Evolutionary conservation across 768 basidiomycete species (phyloP).

Genomic region (Auriculariales sp.): DNA sequence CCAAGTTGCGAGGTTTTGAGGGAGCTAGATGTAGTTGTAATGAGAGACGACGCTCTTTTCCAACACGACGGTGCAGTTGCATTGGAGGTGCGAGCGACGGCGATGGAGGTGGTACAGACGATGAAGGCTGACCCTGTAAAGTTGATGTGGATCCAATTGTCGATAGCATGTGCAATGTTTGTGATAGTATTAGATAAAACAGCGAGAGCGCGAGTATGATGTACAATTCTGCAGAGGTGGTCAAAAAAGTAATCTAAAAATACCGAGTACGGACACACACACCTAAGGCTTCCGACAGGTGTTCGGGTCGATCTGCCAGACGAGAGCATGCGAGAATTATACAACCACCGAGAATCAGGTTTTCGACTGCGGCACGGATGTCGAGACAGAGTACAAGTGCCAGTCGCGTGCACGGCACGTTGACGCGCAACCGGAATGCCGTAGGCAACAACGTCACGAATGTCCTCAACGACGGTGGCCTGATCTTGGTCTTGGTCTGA

Average conservation of each 20-base stretch:
- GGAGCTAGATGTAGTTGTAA: background rate
- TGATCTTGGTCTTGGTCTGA: background rate
- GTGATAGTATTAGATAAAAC: slow-evolving; percentile 48
- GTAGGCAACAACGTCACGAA: slow-evolving; percentile 29
- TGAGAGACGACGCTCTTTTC: slow-evolving; percentile 2
- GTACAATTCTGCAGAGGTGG: slow-evolving; percentile 34
- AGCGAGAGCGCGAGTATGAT: slow-evolving; percentile 37
- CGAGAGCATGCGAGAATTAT: slow-evolving; percentile 40
- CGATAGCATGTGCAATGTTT: slow-evolving; percentile 26
- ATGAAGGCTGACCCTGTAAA: background rate
- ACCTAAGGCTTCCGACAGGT: slow-evolving; percentile 41
- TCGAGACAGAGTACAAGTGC: slow-evolving; percentile 43
- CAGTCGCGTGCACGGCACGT: slow-evolving; percentile 25
- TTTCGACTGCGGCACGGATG: slow-evolving; percentile 47
- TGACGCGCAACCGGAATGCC: slow-evolving; percentile 28
- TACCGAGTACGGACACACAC: slow-evolving; percentile 9
- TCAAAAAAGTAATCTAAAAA: background rate
- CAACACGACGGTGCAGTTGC: slow-evolving; percentile 1
- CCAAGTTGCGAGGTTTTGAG: slow-evolving; percentile 39
- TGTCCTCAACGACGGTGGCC: background rate
- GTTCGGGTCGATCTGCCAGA: slow-evolving; percentile 22
- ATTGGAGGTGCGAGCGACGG: background rate
- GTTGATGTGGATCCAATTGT: slow-evolving; percentile 12
- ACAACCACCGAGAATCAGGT: slow-evolving; percentile 46
- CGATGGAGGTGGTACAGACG: slow-evolving; percentile 4